Evolutionary conservation across 148 eudicot genomes (phyloP).

Genomic region (Gaultheria prostrata): DNA sequence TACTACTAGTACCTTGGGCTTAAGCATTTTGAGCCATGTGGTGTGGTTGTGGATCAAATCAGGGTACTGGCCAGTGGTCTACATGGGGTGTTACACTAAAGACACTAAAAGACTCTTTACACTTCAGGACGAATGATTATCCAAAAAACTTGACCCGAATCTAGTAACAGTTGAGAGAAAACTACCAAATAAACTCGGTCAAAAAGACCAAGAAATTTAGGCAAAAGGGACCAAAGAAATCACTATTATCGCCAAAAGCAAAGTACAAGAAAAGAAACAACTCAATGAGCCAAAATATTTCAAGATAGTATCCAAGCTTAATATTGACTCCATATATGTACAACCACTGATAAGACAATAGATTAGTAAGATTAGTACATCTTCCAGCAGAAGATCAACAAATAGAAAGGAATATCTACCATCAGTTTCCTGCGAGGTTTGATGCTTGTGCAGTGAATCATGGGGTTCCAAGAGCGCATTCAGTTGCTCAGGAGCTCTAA

Average conservation of each 20-base stretch:
- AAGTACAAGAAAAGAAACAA: neutral
- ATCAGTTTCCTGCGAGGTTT: slow-evolving; percentile 34
- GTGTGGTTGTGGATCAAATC: too few relatives aligned
- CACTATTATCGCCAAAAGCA: neutral
- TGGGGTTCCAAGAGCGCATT: slow-evolving; percentile 54
- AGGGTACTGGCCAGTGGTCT: too few relatives aligned
- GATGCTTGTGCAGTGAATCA: slow-evolving; percentile 33
- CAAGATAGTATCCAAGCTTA: neutral
- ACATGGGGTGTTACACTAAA: too few relatives aligned
- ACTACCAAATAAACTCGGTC: too few relatives aligned
- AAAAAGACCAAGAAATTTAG: too few relatives aligned
- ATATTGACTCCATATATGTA: neutral
- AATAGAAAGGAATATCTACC: slow-evolving; percentile 26
- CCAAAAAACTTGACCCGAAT: too few relatives aligned
- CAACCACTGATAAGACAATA: neutral
- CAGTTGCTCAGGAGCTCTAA: slow-evolving; percentile 90
- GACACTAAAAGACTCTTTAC: too few relatives aligned
- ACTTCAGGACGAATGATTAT: too few relatives aligned
- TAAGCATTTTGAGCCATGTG: too few relatives aligned
- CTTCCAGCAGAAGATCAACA: slow-evolving; percentile 11
- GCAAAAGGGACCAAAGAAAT: neutral
- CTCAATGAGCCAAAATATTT: neutral
- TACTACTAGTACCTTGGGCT: too few relatives aligned
- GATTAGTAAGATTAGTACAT: neutral
- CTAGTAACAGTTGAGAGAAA: too few relatives aligned